Percentiles rank a stretch among this genome's conserved stretches.
phyloP scores from a whole-genome alignment of 2,329 filamentous ascomycete genomes.

The Penicillium sp. region DNA sequence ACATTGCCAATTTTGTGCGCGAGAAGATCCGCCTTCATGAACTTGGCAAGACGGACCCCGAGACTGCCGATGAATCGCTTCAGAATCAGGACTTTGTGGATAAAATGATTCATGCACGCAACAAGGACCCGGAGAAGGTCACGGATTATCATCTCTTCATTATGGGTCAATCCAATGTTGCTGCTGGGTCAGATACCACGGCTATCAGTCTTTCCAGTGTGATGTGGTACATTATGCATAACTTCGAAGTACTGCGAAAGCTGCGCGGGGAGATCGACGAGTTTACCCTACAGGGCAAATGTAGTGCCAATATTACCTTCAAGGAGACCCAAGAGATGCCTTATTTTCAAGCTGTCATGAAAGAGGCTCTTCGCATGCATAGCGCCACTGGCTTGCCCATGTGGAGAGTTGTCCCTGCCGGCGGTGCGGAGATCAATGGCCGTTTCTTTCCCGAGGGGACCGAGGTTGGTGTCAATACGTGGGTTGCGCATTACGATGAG shows the following conservation, averaged over 20 bases:
- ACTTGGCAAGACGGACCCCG: conserved; percentile 14
- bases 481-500: conserved; percentile 43
- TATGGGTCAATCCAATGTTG: conserved; percentile 33
- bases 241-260: conserved; percentile 23
- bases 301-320: conserved; percentile 33
- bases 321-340: conserved; percentile 43
- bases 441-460: conserved; percentile 42
- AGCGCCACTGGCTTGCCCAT: conserved; percentile 48
- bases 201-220: conserved; percentile 45
- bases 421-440: conserved; percentile 42
- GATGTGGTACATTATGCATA: conserved; percentile 44
- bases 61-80: conserved; percentile 8
- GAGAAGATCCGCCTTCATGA: conserved; percentile 30
- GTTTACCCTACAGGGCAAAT: conserved; percentile 16
- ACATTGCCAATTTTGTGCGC: conserved; percentile 31
- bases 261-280: conserved; percentile 34
- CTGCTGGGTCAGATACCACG: conserved; percentile 45
- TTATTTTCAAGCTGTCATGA: conserved; percentile 52
- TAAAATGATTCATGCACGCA: conserved; percentile 41
- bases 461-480: conserved; percentile 42
- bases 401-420: conserved; percentile 46
- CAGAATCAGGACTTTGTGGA: conserved; percentile 39
- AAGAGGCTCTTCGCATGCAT: conserved; percentile 51
- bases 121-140: conserved; percentile 42
- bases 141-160: conserved; percentile 39